These are phyloP conservation scores for Triticum urartu DNA, from an alignment of 176 grass and related monocot genomes.

Conservation along the genomic window DNA sequence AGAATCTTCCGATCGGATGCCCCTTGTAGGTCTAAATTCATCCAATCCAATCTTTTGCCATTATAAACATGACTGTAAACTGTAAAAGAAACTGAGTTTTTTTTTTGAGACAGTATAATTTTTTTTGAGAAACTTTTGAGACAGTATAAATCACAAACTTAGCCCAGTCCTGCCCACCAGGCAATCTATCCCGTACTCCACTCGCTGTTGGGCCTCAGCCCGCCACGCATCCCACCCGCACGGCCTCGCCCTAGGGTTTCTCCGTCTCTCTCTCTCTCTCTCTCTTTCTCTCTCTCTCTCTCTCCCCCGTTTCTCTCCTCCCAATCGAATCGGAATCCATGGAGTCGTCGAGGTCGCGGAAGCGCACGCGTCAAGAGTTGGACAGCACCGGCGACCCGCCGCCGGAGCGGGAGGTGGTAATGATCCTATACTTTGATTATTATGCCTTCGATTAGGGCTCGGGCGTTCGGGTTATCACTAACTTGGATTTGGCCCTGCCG, in stretches of 20 bases:
- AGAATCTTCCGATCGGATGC: too few relatives aligned
- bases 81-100: too few relatives aligned
- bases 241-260: slow-evolving; percentile 11
- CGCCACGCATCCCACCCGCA: not conserved
- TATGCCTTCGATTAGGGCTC: slow-evolving; percentile 27
- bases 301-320: not conserved
- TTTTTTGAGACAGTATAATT: too few relatives aligned
- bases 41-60: too few relatives aligned
- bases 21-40: too few relatives aligned
- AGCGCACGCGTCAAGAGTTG: slow-evolving; percentile 57
- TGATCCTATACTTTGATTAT: not conserved
- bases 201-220: slow-evolving; percentile 23
- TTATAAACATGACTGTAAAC: too few relatives aligned
- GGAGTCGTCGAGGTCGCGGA: slow-evolving; percentile 64
- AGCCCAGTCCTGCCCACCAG: not conserved
- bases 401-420: slow-evolving; percentile 58
- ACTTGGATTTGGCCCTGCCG: slow-evolving; percentile 17
- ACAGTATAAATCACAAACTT: not conserved
- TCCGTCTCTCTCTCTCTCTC: not conserved
- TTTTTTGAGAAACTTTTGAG: too few relatives aligned
- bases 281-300: too few relatives aligned
- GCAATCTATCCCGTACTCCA: not conserved
- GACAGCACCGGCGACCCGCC: slow-evolving; percentile 35
- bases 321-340: slow-evolving; percentile 46
- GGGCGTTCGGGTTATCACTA: slow-evolving; percentile 1